These are phyloP conservation scores for Cryptococcus floricola DNA, from an alignment of 1,284 basidiomycete genomes.

Conservation along the genomic window DNA sequence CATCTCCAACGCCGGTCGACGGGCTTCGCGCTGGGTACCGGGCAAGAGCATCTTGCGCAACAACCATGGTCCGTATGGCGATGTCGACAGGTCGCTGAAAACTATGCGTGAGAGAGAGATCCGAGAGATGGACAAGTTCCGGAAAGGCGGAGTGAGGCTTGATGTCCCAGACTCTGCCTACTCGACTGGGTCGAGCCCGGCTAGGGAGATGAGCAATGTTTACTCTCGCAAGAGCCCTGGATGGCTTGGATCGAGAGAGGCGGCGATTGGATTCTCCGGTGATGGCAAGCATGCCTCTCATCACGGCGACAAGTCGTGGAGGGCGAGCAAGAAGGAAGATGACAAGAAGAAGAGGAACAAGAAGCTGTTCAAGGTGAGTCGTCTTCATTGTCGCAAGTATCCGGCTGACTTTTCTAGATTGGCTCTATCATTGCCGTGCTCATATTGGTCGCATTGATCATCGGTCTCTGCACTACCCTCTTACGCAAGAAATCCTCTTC, in stretches of 20 bases:
- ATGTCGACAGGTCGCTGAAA: conserved; percentile 7
- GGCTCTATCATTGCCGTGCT: conserved; percentile 25
- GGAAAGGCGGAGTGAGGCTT: conserved; percentile 8
- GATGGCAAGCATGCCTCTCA: conserved; percentile 2
- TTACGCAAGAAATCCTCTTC: conserved; percentile 14
- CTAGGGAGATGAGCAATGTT: conserved; percentile 4
- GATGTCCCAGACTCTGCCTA: conserved; percentile 6
- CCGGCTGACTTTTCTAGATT: conserved; percentile 13
- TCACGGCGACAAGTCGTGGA: conserved; percentile 1
- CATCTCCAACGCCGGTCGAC: conserved; percentile 6
- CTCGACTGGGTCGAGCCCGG: conserved; percentile 10
- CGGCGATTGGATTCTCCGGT: conserved; percentile 1
- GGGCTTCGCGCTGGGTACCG: conserved; percentile 14
- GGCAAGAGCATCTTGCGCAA: conserved; percentile 17
- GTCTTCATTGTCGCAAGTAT: neutral
- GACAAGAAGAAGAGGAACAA: conserved; percentile 13
- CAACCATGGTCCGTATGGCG: neutral
- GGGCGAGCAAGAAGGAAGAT: conserved; percentile 11
- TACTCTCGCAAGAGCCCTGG: conserved; percentile 11
- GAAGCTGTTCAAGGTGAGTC: conserved; percentile 21
- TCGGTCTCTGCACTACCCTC: conserved; percentile 35
- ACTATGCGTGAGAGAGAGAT: conserved; percentile 24
- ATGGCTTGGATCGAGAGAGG: conserved; percentile 11
- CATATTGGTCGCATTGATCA: conserved; percentile 23
- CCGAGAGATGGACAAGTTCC: conserved; percentile 29